Evolutionary conservation across 805 yeast species (phyloP).

Genomic region (Lachancea dasiensis): DNA sequence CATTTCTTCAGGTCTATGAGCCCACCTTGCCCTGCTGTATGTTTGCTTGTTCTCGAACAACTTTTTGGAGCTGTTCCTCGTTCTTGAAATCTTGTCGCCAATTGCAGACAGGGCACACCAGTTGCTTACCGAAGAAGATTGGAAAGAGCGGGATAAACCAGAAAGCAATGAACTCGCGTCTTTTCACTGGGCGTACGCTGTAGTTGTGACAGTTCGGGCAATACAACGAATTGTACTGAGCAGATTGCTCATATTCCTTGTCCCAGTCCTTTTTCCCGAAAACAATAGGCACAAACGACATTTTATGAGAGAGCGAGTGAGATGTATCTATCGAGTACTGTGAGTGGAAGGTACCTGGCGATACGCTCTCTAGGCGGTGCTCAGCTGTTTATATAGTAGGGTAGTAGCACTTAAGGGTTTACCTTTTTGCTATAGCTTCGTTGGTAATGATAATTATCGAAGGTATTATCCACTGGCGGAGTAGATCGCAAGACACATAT

Average conservation of each 20-base stretch:
- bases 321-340: too few species aligned
- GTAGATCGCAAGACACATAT: too few species aligned
- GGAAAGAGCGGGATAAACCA: conserved; percentile 54
- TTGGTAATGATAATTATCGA: too few species aligned
- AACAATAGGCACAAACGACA: conserved; percentile 29
- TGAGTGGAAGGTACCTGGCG: too few species aligned
- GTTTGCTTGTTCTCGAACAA: conserved; percentile 16
- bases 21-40: conserved; percentile 10
- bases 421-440: too few species aligned
- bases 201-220: conserved; percentile 58
- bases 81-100: conserved; percentile 38
- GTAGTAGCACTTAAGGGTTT: too few species aligned
- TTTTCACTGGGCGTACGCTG: conserved; percentile 46
- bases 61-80: conserved; percentile 29
- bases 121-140: conserved; percentile 44
- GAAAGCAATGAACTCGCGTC: conserved; percentile 47
- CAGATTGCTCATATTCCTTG: conserved; percentile 25
- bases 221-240: conserved; percentile 28
- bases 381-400: too few species aligned
- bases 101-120: conserved; percentile 47
- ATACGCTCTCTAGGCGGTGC: too few species aligned
- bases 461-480: too few species aligned
- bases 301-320: too few species aligned
- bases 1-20: too few species aligned
- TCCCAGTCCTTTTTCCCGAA: conserved; percentile 34